A percentile compares a stretch with the other conserved stretches of the same genome.
Evolutionary conservation across 2,329 filamentous ascomycete species (phyloP).

Genomic region (Ustulina deusta): DNA sequence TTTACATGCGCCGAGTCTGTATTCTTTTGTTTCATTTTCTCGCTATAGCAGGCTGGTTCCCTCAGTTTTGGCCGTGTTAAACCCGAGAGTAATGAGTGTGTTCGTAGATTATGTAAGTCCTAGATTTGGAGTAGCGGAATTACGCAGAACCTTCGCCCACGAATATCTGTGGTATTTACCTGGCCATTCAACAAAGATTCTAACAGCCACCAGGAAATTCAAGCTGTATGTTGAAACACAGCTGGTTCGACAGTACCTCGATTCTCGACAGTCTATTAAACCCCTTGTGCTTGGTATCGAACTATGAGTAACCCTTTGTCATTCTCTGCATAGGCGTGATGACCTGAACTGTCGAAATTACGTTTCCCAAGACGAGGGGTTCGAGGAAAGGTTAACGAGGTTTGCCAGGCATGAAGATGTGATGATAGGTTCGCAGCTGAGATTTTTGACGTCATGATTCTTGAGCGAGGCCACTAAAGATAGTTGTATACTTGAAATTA

Average conservation of each 20-base stretch:
- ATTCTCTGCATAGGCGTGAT: neutral
- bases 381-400: neutral
- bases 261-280: neutral
- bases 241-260: too few species aligned
- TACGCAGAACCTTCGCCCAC: too few species aligned
- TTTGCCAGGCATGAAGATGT: neutral
- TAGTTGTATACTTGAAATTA: neutral
- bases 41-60: neutral
- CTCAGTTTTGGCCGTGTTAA: neutral
- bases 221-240: too few species aligned
- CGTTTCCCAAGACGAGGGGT: neutral
- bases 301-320: neutral
- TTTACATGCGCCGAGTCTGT: conserved; percentile 15
- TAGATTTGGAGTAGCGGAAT: too few species aligned
- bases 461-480: neutral
- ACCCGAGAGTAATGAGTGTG: neutral
- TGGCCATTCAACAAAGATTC: too few species aligned
- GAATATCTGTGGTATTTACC: too few species aligned
- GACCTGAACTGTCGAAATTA: neutral
- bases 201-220: too few species aligned
- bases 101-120: too few species aligned
- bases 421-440: neutral
- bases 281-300: neutral
- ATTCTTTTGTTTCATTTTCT: neutral
- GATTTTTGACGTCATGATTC: conserved; percentile 3